These are phyloP conservation scores for Dianthus caryophyllus DNA, from an alignment of 148 eudicot genomes.

Conservation along the genomic window DNA sequence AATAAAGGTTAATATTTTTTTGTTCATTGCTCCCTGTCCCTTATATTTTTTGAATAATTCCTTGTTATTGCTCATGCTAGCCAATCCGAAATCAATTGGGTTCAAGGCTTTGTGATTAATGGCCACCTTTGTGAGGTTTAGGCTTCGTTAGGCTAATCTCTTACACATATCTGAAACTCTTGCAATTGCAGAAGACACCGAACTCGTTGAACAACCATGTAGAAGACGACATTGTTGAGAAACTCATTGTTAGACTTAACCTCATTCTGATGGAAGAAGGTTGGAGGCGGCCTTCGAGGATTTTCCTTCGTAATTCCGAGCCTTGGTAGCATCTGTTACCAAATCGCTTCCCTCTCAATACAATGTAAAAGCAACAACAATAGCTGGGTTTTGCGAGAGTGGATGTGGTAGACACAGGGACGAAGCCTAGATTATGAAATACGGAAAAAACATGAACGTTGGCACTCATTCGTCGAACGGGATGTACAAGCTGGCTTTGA, in stretches of 20 bases:
- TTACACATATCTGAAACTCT: conserved; percentile 11
- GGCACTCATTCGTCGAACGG: conserved; percentile 8
- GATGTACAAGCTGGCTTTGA: conserved; percentile 12
- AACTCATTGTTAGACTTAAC: conserved; percentile 53
- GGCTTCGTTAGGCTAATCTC: no score
- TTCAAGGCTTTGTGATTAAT: not conserved
- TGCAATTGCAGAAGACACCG: conserved; percentile 29
- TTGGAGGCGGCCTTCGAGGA: conserved; percentile 49
- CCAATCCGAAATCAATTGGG: not conserved
- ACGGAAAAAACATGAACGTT: not conserved
- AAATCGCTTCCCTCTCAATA: not conserved
- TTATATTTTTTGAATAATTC: not conserved
- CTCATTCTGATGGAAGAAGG: conserved; percentile 72
- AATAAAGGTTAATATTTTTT: conserved; percentile 38
- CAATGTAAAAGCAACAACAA: not conserved
- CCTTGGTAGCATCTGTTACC: conserved; percentile 49
- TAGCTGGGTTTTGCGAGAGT: not conserved
- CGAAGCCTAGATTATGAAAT: conserved; percentile 9
- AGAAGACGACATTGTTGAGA: conserved; percentile 59
- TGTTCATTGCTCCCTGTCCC: not conserved
- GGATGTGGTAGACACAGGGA: not conserved
- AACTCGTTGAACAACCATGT: conserved; percentile 29
- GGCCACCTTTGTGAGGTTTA: no score
- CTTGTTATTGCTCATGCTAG: not conserved
- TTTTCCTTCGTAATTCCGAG: conserved; percentile 48